Conservation (phyloP, 306 rosid species). For the Rosa chinensis region DNA sequence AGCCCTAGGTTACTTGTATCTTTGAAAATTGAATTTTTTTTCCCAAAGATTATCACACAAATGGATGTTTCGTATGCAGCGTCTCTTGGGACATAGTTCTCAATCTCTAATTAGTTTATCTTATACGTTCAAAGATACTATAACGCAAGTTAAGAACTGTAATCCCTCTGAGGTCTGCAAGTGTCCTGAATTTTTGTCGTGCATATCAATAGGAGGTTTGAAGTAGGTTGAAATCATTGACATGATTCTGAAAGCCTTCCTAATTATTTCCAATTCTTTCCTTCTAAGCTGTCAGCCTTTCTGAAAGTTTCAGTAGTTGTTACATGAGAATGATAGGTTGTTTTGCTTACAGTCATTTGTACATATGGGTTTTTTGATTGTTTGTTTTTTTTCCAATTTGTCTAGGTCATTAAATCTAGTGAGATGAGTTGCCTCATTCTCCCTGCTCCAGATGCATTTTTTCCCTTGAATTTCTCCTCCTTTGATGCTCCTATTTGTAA, state of each 20-base stretch:
- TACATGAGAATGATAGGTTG: neutral
- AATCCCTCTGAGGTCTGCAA: neutral
- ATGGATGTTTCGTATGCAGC: neutral
- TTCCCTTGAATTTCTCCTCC: constrained; percentile 17
- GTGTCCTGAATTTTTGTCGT: neutral
- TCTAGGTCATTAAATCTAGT: neutral
- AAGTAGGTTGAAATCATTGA: neutral
- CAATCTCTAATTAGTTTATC: neutral
- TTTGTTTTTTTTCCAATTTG: neutral
- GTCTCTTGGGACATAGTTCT: neutral
- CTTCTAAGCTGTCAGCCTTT: neutral
- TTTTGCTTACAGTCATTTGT: constrained; percentile 2
- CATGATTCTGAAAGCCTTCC: neutral
- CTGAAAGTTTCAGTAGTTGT: neutral
- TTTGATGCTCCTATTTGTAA: constrained; percentile 14
- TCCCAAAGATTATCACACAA: neutral
- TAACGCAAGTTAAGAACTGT: too few relatives aligned
- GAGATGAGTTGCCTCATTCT: constrained; percentile 16
- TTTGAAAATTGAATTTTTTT: neutral
- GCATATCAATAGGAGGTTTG: neutral
- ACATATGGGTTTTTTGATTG: neutral
- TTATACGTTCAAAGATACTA: neutral
- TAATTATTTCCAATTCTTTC: neutral
- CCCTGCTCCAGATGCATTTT: neutral
- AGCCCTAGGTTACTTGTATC: neutral